These are phyloP conservation scores for Oleoguttula mirabilis DNA, from an alignment of 495 filamentous ascomycete species.

Conservation along the genomic window DNA sequence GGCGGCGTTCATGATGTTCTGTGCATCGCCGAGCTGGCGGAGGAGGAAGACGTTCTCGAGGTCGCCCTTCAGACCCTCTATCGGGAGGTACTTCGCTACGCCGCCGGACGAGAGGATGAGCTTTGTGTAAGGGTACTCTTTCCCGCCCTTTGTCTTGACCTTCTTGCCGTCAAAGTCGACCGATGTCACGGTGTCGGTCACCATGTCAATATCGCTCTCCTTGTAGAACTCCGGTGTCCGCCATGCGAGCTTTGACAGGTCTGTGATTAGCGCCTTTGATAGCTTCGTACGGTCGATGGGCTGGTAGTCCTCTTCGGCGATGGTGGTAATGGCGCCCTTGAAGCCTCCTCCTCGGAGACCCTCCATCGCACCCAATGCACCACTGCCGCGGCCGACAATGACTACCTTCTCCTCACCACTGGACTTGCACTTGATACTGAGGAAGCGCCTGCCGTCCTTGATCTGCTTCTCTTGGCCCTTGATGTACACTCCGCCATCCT, in stretches of 20 bases:
- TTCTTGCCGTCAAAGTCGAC: conserved; percentile 66
- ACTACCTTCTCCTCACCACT: conserved; percentile 58
- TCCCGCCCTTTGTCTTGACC: conserved; percentile 59
- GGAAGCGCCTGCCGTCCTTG: conserved; percentile 58
- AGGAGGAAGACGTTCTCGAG: conserved; percentile 78
- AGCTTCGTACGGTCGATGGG: conserved; percentile 93
- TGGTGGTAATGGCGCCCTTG: conserved; percentile 66
- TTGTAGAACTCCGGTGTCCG: conserved; percentile 66
- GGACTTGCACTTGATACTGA: conserved; percentile 60
- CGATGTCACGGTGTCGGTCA: conserved; percentile 60
- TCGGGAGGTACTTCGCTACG: conserved; percentile 59
- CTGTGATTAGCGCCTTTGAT: conserved; percentile 85
- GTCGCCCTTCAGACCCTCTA: conserved; percentile 70
- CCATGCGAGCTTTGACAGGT: conserved; percentile 63
- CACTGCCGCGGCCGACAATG: conserved; percentile 76
- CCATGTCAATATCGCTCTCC: conserved; percentile 55
- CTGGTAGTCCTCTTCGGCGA: conserved; percentile 70
- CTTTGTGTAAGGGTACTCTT: conserved; percentile 66
- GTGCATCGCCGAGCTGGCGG: conserved; percentile 58
- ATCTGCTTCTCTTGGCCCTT: conserved; percentile 68
- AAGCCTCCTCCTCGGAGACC: conserved; percentile 70
- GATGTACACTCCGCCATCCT: conserved; percentile 72
- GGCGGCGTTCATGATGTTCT: conserved; percentile 62
- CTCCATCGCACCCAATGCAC: conserved; percentile 67
- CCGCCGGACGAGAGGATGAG: conserved; percentile 83